Base-by-base conservation (phyloP, 1,284 basidiomycete genomes). In the Heterobasidion occidentale region DNA sequence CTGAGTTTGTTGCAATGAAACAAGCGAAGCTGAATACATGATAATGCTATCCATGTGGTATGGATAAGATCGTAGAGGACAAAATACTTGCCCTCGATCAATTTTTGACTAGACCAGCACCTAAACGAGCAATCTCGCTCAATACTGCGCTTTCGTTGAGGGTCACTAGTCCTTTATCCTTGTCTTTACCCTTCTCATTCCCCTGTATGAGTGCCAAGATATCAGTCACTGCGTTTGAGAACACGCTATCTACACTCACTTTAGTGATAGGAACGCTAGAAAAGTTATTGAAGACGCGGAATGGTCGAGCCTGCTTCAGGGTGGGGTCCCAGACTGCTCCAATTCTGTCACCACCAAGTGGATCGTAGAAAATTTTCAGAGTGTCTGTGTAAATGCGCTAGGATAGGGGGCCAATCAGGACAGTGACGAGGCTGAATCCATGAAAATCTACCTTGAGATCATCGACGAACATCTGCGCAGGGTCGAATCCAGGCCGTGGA, bases 261-360 rank as follows among this genome's bases (percentile, higher is more conserved):
- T 74, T 73, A 50, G 58, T 56, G 12, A 68, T 63, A 7, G 87
- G 92, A 44, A 69, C 72, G 62, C 81, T 83, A 0, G 87, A 90
- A 71, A 89, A 96, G 2, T 88, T 89, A 15, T 91, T 82, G 54
- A 94, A 75, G 5, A 95, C 92, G 64, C 91, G 86, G 77, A 97
- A 94, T 2, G 83, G 77, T 50, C 82, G 69, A 0, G 77, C 65
- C 49, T 73, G 67, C 56, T 76, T 78, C 36, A 88, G 64, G 33
- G 80, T 77, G 0, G 91, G 89, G 64, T 97, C 92, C 90, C 94
- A 98, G 1, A 98, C 82, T 0, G 81, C 87, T 7, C 92, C 95
- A 54, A 96, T 86, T 8, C 77, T 74, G 53, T 80, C 74, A 0
- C 96, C 94, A 14, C 97, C 97, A 42, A 86, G 78, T 0, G 78